Conservation (phyloP, 1,284 basidiomycete species). For the Malassezia obtusa region DNA sequence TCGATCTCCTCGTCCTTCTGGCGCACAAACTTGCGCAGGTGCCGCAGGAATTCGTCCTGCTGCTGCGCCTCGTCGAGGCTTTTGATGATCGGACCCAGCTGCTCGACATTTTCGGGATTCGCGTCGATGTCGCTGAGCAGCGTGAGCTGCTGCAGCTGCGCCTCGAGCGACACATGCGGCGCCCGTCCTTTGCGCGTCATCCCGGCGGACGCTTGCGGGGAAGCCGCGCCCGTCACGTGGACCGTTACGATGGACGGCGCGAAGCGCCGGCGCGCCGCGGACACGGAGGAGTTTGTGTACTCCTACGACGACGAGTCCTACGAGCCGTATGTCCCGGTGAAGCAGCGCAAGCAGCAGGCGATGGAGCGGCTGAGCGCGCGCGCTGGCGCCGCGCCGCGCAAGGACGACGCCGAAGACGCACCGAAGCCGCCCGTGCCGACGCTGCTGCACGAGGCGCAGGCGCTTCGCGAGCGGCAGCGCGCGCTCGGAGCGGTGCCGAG, state of each 20-base stretch:
- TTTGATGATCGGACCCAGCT: constrained; percentile 48
- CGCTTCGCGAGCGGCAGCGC: constrained; percentile 64
- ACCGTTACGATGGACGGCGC: not conserved
- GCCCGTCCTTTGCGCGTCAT: constrained; percentile 24
- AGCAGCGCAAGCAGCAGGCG: constrained; percentile 70
- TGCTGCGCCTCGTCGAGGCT: constrained; percentile 74
- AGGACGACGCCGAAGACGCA: constrained; percentile 51
- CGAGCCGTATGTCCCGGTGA: constrained; percentile 76
- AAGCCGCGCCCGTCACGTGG: not conserved
- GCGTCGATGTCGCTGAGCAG: constrained; percentile 41
- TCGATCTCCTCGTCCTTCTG: constrained; percentile 94
- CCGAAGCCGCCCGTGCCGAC: constrained; percentile 58
- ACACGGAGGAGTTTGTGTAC: constrained; percentile 22
- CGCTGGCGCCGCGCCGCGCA: not conserved
- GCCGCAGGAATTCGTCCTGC: constrained; percentile 80
- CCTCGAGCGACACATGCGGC: constrained; percentile 41
- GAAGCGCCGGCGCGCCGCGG: constrained; percentile 2
- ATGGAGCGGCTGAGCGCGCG: constrained; percentile 55
- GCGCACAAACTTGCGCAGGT: constrained; percentile 73
- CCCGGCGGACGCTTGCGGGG: not conserved
- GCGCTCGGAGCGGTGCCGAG: constrained; percentile 58
- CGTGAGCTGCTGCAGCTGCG: constrained; percentile 46
- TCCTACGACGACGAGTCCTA: constrained; percentile 41
- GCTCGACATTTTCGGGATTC: constrained; percentile 43
- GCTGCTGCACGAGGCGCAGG: constrained; percentile 47